Evolutionary conservation across 129 eudicot genomes (phyloP).

Genomic region (Pulicaria dysenterica): DNA sequence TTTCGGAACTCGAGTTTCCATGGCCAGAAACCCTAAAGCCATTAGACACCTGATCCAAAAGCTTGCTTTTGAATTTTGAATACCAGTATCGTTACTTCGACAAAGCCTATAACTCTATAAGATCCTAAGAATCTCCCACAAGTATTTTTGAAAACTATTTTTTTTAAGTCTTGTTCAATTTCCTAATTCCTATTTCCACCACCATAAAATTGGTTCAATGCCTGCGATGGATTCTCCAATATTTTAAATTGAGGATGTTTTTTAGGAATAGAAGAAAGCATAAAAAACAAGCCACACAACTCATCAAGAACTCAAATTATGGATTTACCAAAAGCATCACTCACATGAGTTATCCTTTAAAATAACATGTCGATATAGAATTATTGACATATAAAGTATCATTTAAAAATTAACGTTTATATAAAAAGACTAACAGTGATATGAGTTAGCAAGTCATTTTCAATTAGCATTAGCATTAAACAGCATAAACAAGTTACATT

Average conservation of each 20-base stretch:
- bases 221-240: too few relatives aligned
- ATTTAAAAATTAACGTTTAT: neutral
- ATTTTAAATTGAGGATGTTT: too few relatives aligned
- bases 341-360: neutral
- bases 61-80: neutral
- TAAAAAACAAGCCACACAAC: too few relatives aligned
- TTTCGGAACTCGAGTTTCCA: neutral
- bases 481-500: neutral
- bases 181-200: too few relatives aligned
- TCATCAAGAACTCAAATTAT: too few relatives aligned
- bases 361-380: neutral
- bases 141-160: too few relatives aligned
- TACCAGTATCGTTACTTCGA: neutral
- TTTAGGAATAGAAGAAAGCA: too few relatives aligned
- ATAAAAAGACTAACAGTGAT: neutral
- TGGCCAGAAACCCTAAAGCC: constrained; percentile 13
- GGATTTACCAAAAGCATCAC: too few relatives aligned
- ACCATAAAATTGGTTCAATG: too few relatives aligned
- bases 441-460: neutral
- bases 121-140: too few relatives aligned
- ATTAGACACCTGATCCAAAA: neutral
- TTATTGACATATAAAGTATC: neutral
- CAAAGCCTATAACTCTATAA: too few relatives aligned
- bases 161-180: too few relatives aligned
- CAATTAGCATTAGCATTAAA: constrained; percentile 1